Base-by-base conservation (phyloP, 2,329 filamentous ascomycete genomes). In the Ophiostoma pallidulum region DNA sequence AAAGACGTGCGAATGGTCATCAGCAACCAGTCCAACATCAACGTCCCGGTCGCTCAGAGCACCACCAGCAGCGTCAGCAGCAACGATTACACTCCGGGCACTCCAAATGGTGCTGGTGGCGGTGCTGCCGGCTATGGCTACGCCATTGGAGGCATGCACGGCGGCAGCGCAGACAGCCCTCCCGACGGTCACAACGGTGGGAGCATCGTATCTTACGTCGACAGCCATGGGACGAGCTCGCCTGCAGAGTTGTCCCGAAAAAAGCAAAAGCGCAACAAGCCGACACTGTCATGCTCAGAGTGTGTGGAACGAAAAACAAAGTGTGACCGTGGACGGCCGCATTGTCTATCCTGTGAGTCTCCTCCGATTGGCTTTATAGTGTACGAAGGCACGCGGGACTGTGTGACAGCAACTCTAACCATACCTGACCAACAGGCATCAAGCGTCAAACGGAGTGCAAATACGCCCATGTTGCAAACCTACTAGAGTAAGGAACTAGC, bases 261-360 rank as follows among this genome's bases (percentile, higher is more conserved):
- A 69, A 87, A 84, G 66, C 85, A 90, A 67, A 89, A 85, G 68
- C 78, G 86, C 41, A 91, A 91, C 66, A 91, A 91, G 63, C 86
- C 86, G 4, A 90, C 85, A 1, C 61, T 90, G 53, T 87, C 82
- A 41, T 90, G 86, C 58, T 76, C 81, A 52, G 84, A 88, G 61
- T 91, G 86, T 59, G 86, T 90, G 19, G 84, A 88, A 65, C 73
- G 85, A 56, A 90, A 90, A 67, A 90, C 85, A 32, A 58, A 90
- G 81, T 90, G 85, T 61, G 85, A 90, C 63, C 74, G 85, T 59
- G 82, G 77, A 33, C 70, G 85, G 56, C 86, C 85, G 42, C 74
- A 80, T 63, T 83, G 79, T 58, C 67, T 81, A 56, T 78, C 79
- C 46, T 82, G 79, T 78, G 66, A 69, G 75, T 60, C 16, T 16